Evolutionary conservation across 768 basidiomycete species (phyloP), one percentile per base, ranked within the genome.

Genomic region (Rhizopogon rudus): DNA sequence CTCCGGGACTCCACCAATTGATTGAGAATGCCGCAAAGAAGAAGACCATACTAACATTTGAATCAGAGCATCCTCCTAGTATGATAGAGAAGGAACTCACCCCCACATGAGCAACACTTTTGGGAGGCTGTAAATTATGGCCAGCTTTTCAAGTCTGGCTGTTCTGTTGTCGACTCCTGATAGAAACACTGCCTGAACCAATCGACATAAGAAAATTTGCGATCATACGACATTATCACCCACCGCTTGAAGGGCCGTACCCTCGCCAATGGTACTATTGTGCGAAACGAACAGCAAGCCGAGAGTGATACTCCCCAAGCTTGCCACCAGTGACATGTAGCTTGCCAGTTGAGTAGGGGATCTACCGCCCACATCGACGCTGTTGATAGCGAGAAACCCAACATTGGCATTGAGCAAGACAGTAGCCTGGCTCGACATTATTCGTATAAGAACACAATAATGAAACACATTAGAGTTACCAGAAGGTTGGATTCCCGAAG

Each of bases 361-460:
- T 16, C 43, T 56, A 5, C 60, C 61, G 20, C 57, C 57, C 39
- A 62, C 12, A 41, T 56, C 75, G 7, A 77, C 72, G 13, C 73
- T 70, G 20, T 73, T 69, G 33, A 86, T 83, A 2, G 81, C 77
- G 20, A 87, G 67, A 59, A 86, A 83, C 0, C 75, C 78, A 0
- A 87, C 79, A 46, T 84, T 84, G 13, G 79, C 81, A 33, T 78
- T 80, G 20, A 86, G 62, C 14, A 86, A 68, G 2, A 86, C 81
- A 0, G 80, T 81, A 1, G 76, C 77, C 83, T 85, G 43, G 4
- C 42, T 28, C 42, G 12, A 35, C 3, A 16, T 37, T 50, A 22
- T 8, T 31, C 16, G 25, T n/a, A 4, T 37, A 1, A 48, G 8
- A 33, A 20, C 20, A 37, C 20, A 31, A 14, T 20, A 39, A 14